Base-by-base conservation (phyloP, 2,329 filamentous ascomycete genomes). In the Cytospora mali region DNA sequence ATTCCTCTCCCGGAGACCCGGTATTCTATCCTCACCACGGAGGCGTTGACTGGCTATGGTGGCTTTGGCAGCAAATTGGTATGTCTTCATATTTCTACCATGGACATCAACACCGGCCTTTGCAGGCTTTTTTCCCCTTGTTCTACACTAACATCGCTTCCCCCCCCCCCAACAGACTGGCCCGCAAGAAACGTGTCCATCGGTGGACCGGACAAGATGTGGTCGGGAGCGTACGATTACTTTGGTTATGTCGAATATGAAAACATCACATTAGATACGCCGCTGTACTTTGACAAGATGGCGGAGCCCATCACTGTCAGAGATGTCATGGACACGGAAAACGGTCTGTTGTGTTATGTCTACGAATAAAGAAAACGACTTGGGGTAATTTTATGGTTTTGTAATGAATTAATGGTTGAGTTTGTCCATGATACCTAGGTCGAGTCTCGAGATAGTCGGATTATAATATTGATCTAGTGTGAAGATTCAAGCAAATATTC, bases 11-110 rank as follows among this genome's bases (percentile, higher is more conserved):
- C 0, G 68, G 66, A 2, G 71, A 73, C 50, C 71, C 74, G 0
- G 27, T 77, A 23, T 77, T 77, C 61, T 76, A 70, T 69, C 18
- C 75, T 60, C 73, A 74, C 64, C 71, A 70, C 62, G 61, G 61
- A 31, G 67, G 66, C 46, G 61, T 73, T 52, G 71, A 71, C 61
- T 66, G 67, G 13, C 48, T 69, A 11, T 71, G 63, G 63, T 39
- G 50, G 16, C 27, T 25, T 13, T 75, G 73, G 73, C 72, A 74
- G 66, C 50, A 60, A 48, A 28, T 9, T 18, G 39, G 54, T 56
- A 39, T 16, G 54, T 54, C 14, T 21, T 50, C n/a, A 50, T 13
- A 9, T 33, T n/a, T n/a, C n/a, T n/a, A n/a, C n/a, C n/a, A n/a
- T n/a, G n/a, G n/a, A n/a, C n/a, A n/a, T n/a, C n/a, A n/a, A n/a